Base-by-base conservation (phyloP, 768 basidiomycete species). In the Candolleomyces eurysporus region DNA sequence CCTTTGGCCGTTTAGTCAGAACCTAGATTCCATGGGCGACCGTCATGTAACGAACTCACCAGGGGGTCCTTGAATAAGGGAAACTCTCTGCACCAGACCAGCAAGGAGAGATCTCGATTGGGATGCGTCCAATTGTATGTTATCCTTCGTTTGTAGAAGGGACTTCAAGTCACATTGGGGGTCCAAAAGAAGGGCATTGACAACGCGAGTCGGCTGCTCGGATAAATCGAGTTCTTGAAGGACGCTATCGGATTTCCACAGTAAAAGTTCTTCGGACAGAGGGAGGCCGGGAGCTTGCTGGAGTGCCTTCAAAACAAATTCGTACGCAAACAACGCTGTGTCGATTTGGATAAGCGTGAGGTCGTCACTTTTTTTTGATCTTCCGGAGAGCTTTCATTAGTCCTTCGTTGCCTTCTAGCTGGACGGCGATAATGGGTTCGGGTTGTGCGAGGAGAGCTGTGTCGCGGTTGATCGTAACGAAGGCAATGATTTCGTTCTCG, bases 61-160 rank as follows among this genome's bases (percentile, higher is more conserved):
- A 45, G 88, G 88, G 0, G 88, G 89, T 1, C 88, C 89, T 73
- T 90, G 88, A 32, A 90, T 85, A 10, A 90, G 66, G 0, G 86
- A 82, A 2, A 90, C 75, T 5, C 67, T 72, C 61, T 87, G 86
- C 0, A 78, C 82, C 5, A 90, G 73, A 8, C 85, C 84, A 0
- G 80, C 68, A 2, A 87, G 65, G 4, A 89, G 71, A 0, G 82
- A 80, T 3, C 57, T 59, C 0, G 72, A 72, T 65, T 90, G 88
- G 0, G 83, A 80, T 0, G 64, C 32, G 65, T 89, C 88, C 0
- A 90, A 77, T 1, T 61, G 62, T 40, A 89, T 80, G 3, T 75
- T 55, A 22, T 73, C 78, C 0, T 74, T 60, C 0, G 78, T 73
- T 0, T 63, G 7, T 4, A 88, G 65, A 0, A 83, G 48, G 2